A percentile compares a stretch with the other conserved stretches of the same genome.
phyloP scores from a whole-genome alignment of 164 flowering plant genomes.

The Taxillus chinensis region DNA sequence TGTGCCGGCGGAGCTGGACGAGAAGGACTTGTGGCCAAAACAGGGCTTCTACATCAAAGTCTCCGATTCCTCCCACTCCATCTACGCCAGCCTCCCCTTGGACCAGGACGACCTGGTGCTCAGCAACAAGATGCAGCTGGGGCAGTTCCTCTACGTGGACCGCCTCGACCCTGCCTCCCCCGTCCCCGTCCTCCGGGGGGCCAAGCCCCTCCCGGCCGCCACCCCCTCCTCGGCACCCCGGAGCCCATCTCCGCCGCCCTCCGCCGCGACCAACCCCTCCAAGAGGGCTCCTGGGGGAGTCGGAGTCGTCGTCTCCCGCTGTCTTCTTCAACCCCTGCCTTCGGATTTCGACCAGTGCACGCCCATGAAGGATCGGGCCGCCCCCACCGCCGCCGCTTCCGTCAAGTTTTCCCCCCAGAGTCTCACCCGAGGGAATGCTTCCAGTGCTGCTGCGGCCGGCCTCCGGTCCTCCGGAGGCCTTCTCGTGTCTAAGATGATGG shows the following conservation, averaged over 20 bases:
- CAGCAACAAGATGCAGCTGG: constrained; percentile 86
- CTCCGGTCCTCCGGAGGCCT: constrained; percentile 53
- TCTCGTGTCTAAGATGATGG: constrained; percentile 36
- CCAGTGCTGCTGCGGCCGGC: background rate
- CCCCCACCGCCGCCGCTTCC: constrained; percentile 3
- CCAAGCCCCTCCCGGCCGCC: constrained; percentile 79
- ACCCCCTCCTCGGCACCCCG: constrained; percentile 87
- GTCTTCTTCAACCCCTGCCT: constrained; percentile 49
- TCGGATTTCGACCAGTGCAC: constrained; percentile 69
- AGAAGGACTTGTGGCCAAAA: constrained; percentile 73
- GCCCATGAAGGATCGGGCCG: constrained; percentile 47
- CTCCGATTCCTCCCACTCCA: constrained; percentile 89
- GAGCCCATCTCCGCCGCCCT: constrained; percentile 45
- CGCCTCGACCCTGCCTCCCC: constrained; percentile 85
- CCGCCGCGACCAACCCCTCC: constrained; percentile 16
- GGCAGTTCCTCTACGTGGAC: constrained; percentile 87
- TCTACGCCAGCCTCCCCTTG: constrained; percentile 67
- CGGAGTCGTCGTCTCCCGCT: constrained; percentile 32
- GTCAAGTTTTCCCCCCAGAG: no score
- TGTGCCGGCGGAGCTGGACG: constrained; percentile 89
- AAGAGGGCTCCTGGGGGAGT: constrained; percentile 73
- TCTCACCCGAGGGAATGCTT: background rate
- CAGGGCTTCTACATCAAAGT: constrained; percentile 85
- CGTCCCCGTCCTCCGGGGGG: constrained; percentile 65
- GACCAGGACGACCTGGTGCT: constrained; percentile 89